A percentile compares a stretch with the other conserved stretches of the same genome.
Evolutionary conservation across 257 asterid species (phyloP).

Genomic region (Linaria vulgaris): DNA sequence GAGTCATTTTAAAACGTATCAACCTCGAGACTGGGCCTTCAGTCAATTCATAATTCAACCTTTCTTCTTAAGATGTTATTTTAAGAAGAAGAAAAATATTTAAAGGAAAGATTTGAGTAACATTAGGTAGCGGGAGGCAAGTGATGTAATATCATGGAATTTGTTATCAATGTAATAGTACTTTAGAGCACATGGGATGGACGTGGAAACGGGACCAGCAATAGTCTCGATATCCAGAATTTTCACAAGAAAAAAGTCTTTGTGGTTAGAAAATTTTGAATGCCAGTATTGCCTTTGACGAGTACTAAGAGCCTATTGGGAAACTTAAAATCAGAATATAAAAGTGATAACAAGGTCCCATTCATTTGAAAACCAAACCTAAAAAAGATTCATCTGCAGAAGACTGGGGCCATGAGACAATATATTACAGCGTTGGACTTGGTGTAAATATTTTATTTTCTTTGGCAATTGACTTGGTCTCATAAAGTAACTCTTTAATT

Average conservation of each 20-base stretch:
- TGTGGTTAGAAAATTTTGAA: constrained; percentile 2
- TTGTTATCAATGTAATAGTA: constrained; percentile 17
- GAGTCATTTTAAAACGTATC: no score
- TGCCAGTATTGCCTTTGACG: background rate
- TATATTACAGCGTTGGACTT: constrained; percentile 11
- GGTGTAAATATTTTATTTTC: no score
- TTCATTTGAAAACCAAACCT: constrained; percentile 18
- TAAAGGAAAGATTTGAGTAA: background rate
- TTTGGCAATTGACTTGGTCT: no score
- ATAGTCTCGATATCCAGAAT: background rate
- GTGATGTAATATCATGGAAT: constrained; percentile 38
- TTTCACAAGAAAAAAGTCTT: background rate
- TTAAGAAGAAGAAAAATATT: no score
- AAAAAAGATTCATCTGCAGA: background rate
- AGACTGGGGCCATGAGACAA: background rate
- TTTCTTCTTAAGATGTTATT: no score
- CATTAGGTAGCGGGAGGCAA: constrained; percentile 24
- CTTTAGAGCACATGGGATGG: constrained; percentile 43
- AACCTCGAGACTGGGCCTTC: no score
- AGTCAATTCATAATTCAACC: no score
- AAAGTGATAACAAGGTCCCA: background rate
- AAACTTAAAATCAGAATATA: background rate
- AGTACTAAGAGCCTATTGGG: background rate
- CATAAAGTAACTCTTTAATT: no score
- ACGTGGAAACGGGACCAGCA: constrained; percentile 27